A percentile compares a stretch with the other conserved stretches of the same genome.
These are phyloP conservation scores for Mucor irregularis DNA, from an alignment of 371 early-diverging fungal genomes.

Conservation along the genomic window DNA sequence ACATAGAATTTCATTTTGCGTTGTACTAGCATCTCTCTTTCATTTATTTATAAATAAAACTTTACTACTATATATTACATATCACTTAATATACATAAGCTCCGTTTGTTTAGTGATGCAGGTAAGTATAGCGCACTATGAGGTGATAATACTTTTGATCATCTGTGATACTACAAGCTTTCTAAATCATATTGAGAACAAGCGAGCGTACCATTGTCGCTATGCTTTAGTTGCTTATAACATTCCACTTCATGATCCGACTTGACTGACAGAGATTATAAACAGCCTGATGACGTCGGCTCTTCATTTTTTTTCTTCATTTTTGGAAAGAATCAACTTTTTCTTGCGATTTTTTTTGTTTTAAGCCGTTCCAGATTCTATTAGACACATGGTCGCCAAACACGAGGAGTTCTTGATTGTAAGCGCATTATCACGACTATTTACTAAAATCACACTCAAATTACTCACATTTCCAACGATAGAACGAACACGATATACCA, in stretches of 20 bases:
- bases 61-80: too few relatives aligned
- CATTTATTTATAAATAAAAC: too few relatives aligned
- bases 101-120: too few relatives aligned
- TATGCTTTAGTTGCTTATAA: too few relatives aligned
- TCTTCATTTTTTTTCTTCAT: neutral
- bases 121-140: too few relatives aligned
- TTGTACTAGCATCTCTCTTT: slow-evolving; percentile 2
- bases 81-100: too few relatives aligned
- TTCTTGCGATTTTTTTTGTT: neutral
- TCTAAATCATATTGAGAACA: too few relatives aligned
- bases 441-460: neutral
- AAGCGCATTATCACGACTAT: neutral
- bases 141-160: too few relatives aligned
- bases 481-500: slow-evolving; percentile 70
- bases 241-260: too few relatives aligned
- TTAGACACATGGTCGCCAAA: slow-evolving; percentile 10
- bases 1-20: neutral
- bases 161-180: too few relatives aligned
- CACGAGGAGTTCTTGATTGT: slow-evolving; percentile 27
- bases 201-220: too few relatives aligned
- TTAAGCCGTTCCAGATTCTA: neutral
- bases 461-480: neutral
- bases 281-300: neutral
- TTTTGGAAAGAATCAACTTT: neutral
- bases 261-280: too few relatives aligned